Conservation (phyloP, 768 basidiomycete species). For the Roridomyces roridus region DNA sequence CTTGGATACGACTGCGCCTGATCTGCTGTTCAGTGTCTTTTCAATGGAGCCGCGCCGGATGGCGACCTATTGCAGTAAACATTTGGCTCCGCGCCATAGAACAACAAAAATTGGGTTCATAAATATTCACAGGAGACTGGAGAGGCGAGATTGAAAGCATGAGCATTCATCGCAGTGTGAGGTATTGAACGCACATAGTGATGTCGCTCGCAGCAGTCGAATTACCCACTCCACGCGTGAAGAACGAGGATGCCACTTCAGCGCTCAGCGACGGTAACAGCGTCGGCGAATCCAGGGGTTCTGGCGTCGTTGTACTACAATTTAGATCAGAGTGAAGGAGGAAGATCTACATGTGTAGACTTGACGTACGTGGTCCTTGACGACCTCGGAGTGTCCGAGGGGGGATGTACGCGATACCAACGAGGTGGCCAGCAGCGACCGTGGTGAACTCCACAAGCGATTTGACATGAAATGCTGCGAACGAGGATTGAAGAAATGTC, state of each 20-base stretch:
- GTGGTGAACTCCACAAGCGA: neutral
- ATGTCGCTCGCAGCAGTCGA: neutral
- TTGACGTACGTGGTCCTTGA: neutral
- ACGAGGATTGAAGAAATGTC: too few species aligned
- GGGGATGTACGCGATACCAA: neutral
- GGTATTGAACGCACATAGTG: constrained; percentile 1
- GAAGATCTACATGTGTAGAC: too few species aligned
- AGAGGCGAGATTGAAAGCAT: too few species aligned
- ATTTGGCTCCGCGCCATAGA: too few species aligned
- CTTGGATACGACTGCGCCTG: too few species aligned
- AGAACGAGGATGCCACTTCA: neutral
- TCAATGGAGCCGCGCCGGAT: too few species aligned
- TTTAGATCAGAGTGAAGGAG: neutral
- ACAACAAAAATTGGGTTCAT: too few species aligned
- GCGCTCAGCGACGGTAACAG: neutral
- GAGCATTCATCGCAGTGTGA: too few species aligned
- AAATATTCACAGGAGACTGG: too few species aligned
- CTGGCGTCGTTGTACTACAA: neutral
- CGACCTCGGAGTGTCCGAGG: neutral
- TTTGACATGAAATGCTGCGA: too few species aligned
- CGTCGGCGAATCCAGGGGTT: neutral
- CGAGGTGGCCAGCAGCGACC: neutral
- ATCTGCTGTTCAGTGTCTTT: too few species aligned
- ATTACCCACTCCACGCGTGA: neutral
- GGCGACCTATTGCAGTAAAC: too few species aligned